A percentile compares a stretch with the other conserved stretches of the same genome.
Conservation (phyloP, 805 yeast genomes). For the Scheffersomyces ergatensis region DNA sequence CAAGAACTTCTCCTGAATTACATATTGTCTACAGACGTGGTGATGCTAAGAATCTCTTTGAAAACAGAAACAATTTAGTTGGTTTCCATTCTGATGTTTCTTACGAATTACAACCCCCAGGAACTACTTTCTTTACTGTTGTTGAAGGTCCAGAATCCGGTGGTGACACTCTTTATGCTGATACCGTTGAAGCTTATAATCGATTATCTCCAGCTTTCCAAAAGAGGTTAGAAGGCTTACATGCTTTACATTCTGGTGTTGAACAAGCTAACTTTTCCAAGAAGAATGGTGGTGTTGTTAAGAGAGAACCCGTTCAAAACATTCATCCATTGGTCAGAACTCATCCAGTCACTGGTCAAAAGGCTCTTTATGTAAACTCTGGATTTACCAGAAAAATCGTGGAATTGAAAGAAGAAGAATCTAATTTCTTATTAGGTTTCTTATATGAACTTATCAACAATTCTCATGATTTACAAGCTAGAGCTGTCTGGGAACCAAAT, state of each 20-base stretch:
- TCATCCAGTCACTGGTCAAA: conserved; percentile 35
- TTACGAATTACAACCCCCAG: conserved; percentile 42
- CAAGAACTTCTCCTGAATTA: conserved; percentile 27
- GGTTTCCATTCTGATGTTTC: conserved; percentile 38
- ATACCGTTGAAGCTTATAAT: conserved; percentile 38
- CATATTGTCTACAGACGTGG: conserved; percentile 25
- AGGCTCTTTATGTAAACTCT: conserved; percentile 33
- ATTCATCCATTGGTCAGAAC: conserved; percentile 39
- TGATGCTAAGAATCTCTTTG: conserved; percentile 10
- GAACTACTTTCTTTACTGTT: conserved; percentile 35
- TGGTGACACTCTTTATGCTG: conserved; percentile 40
- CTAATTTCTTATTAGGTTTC: conserved; percentile 30
- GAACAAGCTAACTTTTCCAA: conserved; percentile 31
- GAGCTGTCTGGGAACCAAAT: conserved; percentile 34
- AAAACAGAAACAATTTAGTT: conserved; percentile 23
- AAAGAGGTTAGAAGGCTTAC: conserved; percentile 30
- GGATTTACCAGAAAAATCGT: conserved; percentile 34
- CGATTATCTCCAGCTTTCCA: conserved; percentile 37
- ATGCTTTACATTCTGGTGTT: conserved; percentile 34
- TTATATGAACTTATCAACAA: conserved; percentile 29
- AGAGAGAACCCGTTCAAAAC: conserved; percentile 33
- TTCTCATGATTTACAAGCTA: conserved; percentile 36
- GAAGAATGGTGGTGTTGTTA: conserved; percentile 25
- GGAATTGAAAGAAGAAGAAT: conserved; percentile 38
- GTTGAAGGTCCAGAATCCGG: conserved; percentile 38